These are phyloP conservation scores for Leccinum barrowsii DNA, from an alignment of 768 basidiomycete genomes.

Conservation along the genomic window DNA sequence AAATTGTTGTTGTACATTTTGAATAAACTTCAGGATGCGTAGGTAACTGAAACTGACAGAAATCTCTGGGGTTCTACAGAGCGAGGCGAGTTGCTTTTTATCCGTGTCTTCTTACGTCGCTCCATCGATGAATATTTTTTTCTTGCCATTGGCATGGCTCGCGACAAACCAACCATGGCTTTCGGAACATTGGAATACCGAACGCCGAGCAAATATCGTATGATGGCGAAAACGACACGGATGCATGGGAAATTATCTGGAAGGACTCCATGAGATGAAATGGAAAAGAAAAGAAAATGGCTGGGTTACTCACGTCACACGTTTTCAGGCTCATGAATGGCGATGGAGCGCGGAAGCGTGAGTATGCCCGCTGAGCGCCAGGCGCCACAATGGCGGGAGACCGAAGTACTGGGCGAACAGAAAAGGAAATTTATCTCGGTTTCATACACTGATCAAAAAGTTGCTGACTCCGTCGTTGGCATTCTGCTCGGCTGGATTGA, in stretches of 20 bases:
- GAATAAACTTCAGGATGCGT: not conserved
- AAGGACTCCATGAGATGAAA: not conserved
- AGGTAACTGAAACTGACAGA: not conserved
- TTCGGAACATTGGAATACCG: not conserved
- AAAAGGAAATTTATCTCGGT: not conserved
- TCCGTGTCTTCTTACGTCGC: not conserved
- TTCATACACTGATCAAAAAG: not conserved
- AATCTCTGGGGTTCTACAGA: not conserved
- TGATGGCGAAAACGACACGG: not conserved
- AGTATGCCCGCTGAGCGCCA: not conserved
- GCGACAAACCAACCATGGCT: slow-evolving; percentile 16
- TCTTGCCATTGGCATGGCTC: slow-evolving; percentile 13
- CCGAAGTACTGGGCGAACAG: not conserved
- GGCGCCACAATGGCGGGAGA: slow-evolving; percentile 4
- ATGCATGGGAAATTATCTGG: not conserved
- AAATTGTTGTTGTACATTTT: slow-evolving; percentile 13
- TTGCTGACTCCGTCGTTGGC: not conserved
- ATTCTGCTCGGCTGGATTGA: not conserved
- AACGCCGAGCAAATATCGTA: not conserved
- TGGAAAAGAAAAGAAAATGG: slow-evolving; percentile 3
- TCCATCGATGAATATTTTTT: not conserved
- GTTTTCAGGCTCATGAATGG: not conserved
- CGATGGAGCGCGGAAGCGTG: not conserved
- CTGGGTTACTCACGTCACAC: not conserved
- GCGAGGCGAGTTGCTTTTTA: slow-evolving; percentile 14